Percentiles rank a stretch among this genome's conserved stretches.
These are phyloP conservation scores for Bryopsis sp. DNA, from an alignment of 139 green algal species.

Conservation along the genomic window DNA sequence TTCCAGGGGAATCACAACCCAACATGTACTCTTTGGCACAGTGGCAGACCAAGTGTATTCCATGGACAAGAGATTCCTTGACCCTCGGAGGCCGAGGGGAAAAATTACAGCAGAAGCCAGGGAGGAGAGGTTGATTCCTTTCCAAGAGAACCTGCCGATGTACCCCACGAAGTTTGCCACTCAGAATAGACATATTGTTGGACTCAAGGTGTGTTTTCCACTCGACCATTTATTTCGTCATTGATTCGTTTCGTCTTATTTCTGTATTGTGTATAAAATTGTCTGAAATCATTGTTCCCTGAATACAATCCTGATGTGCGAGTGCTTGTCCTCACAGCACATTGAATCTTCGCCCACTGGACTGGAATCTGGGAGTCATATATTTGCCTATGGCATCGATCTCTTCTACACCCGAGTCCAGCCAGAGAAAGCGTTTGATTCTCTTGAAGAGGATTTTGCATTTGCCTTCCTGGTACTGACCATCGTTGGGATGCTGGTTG, in stretches of 20 bases:
- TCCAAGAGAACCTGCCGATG: conserved; percentile 56
- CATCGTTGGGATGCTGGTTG: conserved; percentile 45
- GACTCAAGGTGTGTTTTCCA: conserved; percentile 10
- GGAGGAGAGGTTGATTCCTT: conserved; percentile 82
- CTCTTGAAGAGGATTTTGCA: conserved; percentile 83
- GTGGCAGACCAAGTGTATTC: conserved; percentile 72
- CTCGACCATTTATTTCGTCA: neutral
- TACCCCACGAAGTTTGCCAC: conserved; percentile 39
- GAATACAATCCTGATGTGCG: neutral
- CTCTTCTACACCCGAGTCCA: conserved; percentile 73
- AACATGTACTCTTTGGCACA: conserved; percentile 75
- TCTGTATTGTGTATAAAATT: too few relatives aligned
- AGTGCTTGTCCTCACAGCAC: neutral
- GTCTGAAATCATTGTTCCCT: too few relatives aligned
- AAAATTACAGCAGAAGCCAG: conserved; percentile 59
- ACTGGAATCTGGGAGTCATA: conserved; percentile 11
- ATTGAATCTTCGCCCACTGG: neutral
- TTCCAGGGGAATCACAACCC: conserved; percentile 69
- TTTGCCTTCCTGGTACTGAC: conserved; percentile 77
- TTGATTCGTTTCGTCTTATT: too few relatives aligned
- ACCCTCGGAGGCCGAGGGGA: conserved; percentile 66
- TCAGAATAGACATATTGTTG: conserved; percentile 41
- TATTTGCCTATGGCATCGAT: conserved; percentile 44
- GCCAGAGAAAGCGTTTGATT: conserved; percentile 74
- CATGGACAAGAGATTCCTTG: conserved; percentile 79